Percentiles rank a stretch among this genome's conserved stretches.
Conservation (phyloP, 495 filamentous ascomycete species). For the Penicillium parvum region DNA sequence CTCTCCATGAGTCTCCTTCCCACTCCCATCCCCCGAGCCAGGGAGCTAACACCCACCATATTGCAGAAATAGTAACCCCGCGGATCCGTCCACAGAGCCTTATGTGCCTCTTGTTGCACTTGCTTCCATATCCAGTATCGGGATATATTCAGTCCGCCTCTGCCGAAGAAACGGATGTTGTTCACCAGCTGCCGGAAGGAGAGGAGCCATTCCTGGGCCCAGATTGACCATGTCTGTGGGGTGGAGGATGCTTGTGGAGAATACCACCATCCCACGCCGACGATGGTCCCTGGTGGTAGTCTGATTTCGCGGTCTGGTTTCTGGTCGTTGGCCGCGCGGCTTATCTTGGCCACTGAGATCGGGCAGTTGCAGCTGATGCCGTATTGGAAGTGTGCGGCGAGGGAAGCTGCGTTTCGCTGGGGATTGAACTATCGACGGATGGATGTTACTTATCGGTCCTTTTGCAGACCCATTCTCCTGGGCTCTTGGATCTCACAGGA, state of each 20-base stretch:
- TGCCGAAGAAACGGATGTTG: conserved; percentile 57
- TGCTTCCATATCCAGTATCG: conserved; percentile 58
- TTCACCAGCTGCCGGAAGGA: conserved; percentile 56
- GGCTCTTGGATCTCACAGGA: no score
- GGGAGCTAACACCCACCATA: conserved; percentile 59
- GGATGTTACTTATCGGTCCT: conserved; percentile 8
- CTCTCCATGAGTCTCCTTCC: conserved; percentile 55
- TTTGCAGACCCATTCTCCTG: no score
- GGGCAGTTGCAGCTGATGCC: conserved; percentile 56
- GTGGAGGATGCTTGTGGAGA: conserved; percentile 39
- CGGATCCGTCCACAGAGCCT: conserved; percentile 33
- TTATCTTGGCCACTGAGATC: conserved; percentile 57
- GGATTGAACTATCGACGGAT: conserved; percentile 43
- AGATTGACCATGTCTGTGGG: conserved; percentile 49
- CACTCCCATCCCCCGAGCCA: conserved; percentile 55
- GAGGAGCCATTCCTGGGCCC: conserved; percentile 54
- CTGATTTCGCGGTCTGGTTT: conserved; percentile 14
- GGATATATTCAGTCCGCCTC: conserved; percentile 56
- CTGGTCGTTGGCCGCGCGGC: conserved; percentile 8
- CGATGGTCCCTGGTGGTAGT: conserved; percentile 31
- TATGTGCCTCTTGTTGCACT: conserved; percentile 37
- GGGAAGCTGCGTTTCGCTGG: conserved; percentile 57
- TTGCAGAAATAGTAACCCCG: conserved; percentile 67
- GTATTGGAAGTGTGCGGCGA: conserved; percentile 58
- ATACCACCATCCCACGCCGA: conserved; percentile 64